These are phyloP conservation scores for Naganishia cerealis DNA, from an alignment of 1,284 basidiomycete genomes.

Conservation along the genomic window DNA sequence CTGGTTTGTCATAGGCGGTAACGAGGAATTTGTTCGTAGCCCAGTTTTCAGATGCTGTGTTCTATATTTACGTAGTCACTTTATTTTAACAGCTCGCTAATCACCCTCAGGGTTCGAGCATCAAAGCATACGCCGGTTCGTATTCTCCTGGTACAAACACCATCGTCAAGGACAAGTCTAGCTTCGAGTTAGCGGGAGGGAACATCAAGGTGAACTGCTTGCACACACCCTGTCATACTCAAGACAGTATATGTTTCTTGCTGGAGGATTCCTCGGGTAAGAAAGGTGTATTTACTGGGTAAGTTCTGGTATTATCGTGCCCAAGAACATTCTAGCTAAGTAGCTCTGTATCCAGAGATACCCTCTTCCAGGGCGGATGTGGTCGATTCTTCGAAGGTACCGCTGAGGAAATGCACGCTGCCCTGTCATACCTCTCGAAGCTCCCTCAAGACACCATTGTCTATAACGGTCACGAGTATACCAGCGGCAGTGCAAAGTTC, in stretches of 20 bases:
- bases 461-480: conserved; percentile 93
- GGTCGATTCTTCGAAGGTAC: conserved; percentile 97
- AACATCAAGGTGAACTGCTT: conserved; percentile 74
- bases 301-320: conserved; percentile 32
- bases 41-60: background rate
- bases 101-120: conserved; percentile 60
- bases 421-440: conserved; percentile 71
- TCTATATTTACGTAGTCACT: conserved; percentile 34
- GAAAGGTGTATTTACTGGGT: conserved; percentile 83
- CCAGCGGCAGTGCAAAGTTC: conserved; percentile 61
- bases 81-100: conserved; percentile 36
- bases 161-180: conserved; percentile 73
- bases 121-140: conserved; percentile 82
- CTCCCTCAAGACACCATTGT: conserved; percentile 80
- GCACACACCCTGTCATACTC: conserved; percentile 93
- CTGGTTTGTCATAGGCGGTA: conserved; percentile 43
- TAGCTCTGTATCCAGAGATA: conserved; percentile 61
- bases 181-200: conserved; percentile 67
- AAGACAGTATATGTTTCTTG: conserved; percentile 91
- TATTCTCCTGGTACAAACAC: conserved; percentile 67
- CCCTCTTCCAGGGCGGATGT: conserved; percentile 88
- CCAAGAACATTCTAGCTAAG: background rate
- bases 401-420: conserved; percentile 76
- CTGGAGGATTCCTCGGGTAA: conserved; percentile 65
- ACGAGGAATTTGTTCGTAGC: conserved; percentile 59